A percentile compares a stretch with the other conserved stretches of the same genome.
phyloP scores from a whole-genome alignment of 2,329 filamentous ascomycete species.

The Bipolaris sorokiniana region DNA sequence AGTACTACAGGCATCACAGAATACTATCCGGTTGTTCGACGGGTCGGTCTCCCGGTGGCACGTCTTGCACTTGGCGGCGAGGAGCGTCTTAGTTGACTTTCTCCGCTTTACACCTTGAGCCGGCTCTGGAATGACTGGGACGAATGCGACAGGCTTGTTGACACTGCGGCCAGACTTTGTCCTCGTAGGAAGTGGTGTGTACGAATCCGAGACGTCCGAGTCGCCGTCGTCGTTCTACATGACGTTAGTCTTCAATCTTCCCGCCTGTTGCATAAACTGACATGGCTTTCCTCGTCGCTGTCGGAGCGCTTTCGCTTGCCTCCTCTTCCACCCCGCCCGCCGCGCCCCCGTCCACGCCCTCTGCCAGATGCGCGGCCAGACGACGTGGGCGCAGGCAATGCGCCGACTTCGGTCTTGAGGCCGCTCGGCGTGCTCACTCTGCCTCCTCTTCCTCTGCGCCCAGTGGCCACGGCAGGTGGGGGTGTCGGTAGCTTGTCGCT shows the following conservation, averaged over 20 bases:
- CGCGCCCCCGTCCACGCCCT: slow-evolving; percentile 47
- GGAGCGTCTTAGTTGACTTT: slow-evolving; percentile 60
- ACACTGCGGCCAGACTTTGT: slow-evolving; percentile 79
- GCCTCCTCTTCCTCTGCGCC: slow-evolving; percentile 43
- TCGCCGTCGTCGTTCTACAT: slow-evolving; percentile 42
- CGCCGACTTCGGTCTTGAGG: slow-evolving; percentile 39
- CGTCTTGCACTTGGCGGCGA: slow-evolving; percentile 68
- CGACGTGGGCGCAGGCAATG: slow-evolving; percentile 24
- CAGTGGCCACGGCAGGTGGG: slow-evolving; percentile 38
- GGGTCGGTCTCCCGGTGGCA: slow-evolving; percentile 76
- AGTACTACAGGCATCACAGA: slow-evolving; percentile 81
- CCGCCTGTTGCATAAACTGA: slow-evolving; percentile 26
- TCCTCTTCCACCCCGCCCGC: slow-evolving; percentile 45
- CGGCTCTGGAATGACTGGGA: slow-evolving; percentile 61
- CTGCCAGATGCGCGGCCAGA: slow-evolving; percentile 46
- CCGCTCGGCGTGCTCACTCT: slow-evolving; percentile 41
- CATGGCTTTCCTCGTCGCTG: slow-evolving; percentile 45
- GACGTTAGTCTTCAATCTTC: slow-evolving; percentile 22
- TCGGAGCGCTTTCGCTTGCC: slow-evolving; percentile 50
- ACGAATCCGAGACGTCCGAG: slow-evolving; percentile 52
- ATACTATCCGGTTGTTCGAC: slow-evolving; percentile 78
- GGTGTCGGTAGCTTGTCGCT: slow-evolving; percentile 52
- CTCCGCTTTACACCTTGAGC: slow-evolving; percentile 61
- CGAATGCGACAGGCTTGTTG: slow-evolving; percentile 68
- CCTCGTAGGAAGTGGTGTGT: slow-evolving; percentile 65